These are phyloP conservation scores for Botryotinia globosa DNA, from an alignment of 2,329 filamentous ascomycete genomes.

Conservation along the genomic window DNA sequence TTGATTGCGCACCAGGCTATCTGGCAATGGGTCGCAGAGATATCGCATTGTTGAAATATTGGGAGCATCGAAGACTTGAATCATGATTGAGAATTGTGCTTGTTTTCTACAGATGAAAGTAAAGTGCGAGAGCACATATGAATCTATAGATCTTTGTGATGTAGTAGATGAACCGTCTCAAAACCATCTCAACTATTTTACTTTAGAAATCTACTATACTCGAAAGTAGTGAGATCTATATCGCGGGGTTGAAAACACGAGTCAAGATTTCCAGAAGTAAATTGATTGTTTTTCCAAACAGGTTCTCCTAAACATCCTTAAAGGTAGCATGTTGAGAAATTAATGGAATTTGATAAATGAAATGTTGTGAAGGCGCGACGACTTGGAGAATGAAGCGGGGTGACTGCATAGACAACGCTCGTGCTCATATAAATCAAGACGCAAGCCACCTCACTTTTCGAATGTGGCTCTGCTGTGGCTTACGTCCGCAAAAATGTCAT, in stretches of 20 bases:
- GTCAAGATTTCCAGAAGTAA: neutral
- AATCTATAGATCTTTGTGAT: neutral
- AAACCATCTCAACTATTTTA: neutral
- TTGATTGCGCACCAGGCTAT: neutral
- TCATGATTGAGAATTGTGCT: neutral
- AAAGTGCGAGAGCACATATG: neutral
- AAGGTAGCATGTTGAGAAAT: neutral
- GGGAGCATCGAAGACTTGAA: accelerated
- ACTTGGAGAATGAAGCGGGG: neutral
- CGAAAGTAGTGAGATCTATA: neutral
- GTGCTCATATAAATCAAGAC: neutral
- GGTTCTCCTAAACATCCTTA: too few relatives aligned
- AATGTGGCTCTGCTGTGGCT: neutral
- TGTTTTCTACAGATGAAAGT: neutral
- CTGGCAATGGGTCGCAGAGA: accelerated
- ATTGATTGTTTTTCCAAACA: too few relatives aligned
- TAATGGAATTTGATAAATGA: neutral
- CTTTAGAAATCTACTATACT: neutral
- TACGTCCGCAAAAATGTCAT: neutral
- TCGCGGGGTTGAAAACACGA: neutral
- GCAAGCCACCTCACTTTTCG: neutral
- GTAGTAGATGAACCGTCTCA: too few relatives aligned
- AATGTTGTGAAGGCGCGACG: neutral
- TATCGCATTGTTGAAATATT: neutral
- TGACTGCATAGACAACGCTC: neutral